Percentiles rank a stretch among this genome's conserved stretches.
Conservation (phyloP, 139 green algal species). For the Deuterostichococcus epilithicus region DNA sequence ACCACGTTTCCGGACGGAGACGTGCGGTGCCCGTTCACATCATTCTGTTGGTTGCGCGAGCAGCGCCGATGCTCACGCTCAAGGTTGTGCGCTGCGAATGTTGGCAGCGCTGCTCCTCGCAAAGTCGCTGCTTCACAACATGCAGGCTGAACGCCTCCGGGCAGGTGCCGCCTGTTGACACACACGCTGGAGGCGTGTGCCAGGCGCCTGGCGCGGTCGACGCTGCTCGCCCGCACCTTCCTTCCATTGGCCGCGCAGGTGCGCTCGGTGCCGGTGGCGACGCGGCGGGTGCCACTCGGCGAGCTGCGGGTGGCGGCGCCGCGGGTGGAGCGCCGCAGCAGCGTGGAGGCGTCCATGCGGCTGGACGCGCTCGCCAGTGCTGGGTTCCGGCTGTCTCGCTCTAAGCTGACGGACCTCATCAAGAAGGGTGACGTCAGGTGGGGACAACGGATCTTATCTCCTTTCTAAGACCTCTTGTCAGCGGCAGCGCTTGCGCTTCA, state of each 20-base stretch:
- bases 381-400: slow-evolving; percentile 69
- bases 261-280: slow-evolving; percentile 55
- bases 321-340: slow-evolving; percentile 45
- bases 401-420: slow-evolving; percentile 72
- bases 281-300: slow-evolving; percentile 26
- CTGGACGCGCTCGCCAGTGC: slow-evolving; percentile 73
- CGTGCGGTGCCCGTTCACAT: too few relatives aligned
- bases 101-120: too few relatives aligned
- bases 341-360: slow-evolving; percentile 66
- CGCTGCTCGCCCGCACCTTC: background rate
- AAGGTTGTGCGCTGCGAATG: too few relatives aligned
- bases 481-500: background rate
- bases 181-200: too few relatives aligned
- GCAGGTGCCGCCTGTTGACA: too few relatives aligned
- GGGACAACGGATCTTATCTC: background rate
- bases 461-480: background rate
- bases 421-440: slow-evolving; percentile 45
- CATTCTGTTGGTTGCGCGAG: too few relatives aligned
- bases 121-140: too few relatives aligned
- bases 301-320: slow-evolving; percentile 46
- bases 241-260: too few relatives aligned
- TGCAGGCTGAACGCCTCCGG: too few relatives aligned
- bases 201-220: too few relatives aligned
- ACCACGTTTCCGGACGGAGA: background rate
- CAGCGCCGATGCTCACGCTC: too few relatives aligned